Conservation (phyloP, 1,284 basidiomycete genomes). For the Cryptococcus sp. region DNA sequence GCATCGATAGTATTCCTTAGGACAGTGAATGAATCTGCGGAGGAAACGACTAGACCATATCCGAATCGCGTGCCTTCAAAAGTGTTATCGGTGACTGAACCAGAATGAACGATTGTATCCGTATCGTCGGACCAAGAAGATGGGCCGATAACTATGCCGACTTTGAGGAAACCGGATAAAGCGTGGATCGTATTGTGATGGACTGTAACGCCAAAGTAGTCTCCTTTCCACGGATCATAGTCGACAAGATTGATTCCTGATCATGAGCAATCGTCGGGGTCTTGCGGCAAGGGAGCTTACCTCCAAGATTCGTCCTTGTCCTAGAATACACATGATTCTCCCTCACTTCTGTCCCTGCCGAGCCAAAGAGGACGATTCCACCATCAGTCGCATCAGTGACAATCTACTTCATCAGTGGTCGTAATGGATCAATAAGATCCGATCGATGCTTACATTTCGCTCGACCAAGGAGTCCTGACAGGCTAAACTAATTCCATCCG, state of each 20-base stretch:
- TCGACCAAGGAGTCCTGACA: constrained; percentile 47
- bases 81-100: constrained; percentile 40
- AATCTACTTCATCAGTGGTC: constrained; percentile 17
- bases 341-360: constrained; percentile 36
- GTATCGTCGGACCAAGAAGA: constrained; percentile 49
- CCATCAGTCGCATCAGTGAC: constrained; percentile 49
- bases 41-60: constrained; percentile 47
- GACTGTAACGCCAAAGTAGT: constrained; percentile 42
- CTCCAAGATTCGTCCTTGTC: constrained; percentile 44
- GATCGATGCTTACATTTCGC: constrained; percentile 36
- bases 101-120: constrained; percentile 41
- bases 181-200: constrained; percentile 45
- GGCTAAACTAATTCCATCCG: constrained; percentile 48
- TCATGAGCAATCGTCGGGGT: not conserved
- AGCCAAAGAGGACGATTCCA: constrained; percentile 48
- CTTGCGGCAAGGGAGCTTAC: constrained; percentile 12
- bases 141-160: constrained; percentile 46
- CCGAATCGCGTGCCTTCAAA: constrained; percentile 43
- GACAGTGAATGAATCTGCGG: constrained; percentile 42
- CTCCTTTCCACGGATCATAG: constrained; percentile 47
- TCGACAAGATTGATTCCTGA: constrained; percentile 48
- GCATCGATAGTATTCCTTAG: constrained; percentile 34
- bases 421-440: not conserved
- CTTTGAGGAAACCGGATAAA: constrained; percentile 42
- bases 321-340: constrained; percentile 43